Evolutionary conservation across 352 stramenopile species (phyloP).

Genomic region (Globisporangium splendens): DNA sequence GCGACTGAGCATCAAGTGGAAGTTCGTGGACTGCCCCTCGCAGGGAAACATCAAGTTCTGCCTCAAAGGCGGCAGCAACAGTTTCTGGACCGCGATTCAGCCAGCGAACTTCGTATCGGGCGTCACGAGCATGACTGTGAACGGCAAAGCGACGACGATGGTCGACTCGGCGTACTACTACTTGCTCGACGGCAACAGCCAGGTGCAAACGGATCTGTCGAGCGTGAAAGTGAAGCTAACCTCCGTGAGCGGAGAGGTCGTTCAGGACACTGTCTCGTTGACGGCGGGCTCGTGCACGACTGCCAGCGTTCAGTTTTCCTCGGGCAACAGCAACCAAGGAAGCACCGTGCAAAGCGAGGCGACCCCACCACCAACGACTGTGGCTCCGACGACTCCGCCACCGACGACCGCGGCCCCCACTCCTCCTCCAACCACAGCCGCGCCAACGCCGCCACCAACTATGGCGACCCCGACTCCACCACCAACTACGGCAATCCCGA

Average conservation of each 20-base stretch:
- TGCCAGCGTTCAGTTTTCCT: conserved; percentile 34
- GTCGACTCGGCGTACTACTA: conserved; percentile 71
- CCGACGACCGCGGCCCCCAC: too few species aligned
- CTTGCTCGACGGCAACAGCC: conserved; percentile 23
- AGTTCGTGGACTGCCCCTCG: conserved; percentile 66
- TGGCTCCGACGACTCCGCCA: too few species aligned
- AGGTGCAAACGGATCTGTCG: conserved; percentile 25
- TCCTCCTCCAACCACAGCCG: conserved; percentile 5
- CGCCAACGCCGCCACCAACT: conserved; percentile 8
- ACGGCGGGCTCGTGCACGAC: conserved; percentile 32
- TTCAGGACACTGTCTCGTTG: conserved; percentile 55
- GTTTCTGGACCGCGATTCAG: conserved; percentile 55
- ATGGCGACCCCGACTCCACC: not conserved
- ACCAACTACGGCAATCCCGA: conserved; percentile 3
- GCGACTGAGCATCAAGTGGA: conserved; percentile 54
- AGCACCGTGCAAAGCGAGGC: not conserved
- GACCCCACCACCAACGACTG: conserved; percentile 13
- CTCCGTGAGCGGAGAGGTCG: conserved; percentile 46
- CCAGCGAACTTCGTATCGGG: conserved; percentile 49
- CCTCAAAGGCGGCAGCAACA: conserved; percentile 63
- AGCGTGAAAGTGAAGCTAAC: conserved; percentile 44
- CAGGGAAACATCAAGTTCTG: conserved; percentile 56
- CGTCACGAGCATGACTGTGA: conserved; percentile 56
- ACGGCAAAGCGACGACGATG: conserved; percentile 51
- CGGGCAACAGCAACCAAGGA: conserved; percentile 13